Percentiles rank a stretch among this genome's conserved stretches.
These are phyloP conservation scores for Chlorophyllum brunneum DNA, from an alignment of 768 basidiomycete genomes.

Conservation along the genomic window DNA sequence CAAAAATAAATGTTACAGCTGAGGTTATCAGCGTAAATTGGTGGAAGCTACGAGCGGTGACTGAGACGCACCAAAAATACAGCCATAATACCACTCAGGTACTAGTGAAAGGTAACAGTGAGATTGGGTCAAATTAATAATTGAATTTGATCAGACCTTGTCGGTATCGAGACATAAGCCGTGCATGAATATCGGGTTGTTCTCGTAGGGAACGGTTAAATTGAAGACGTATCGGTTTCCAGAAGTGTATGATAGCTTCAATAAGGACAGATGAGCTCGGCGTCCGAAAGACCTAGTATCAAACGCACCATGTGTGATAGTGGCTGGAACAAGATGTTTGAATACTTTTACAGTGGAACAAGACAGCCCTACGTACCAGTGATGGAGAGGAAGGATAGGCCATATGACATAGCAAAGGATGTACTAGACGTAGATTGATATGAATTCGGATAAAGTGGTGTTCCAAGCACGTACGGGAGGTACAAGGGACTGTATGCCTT, in stretches of 20 bases:
- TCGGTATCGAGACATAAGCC: slow-evolving; percentile 54
- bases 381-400: slow-evolving; percentile 59
- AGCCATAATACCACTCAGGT: slow-evolving; percentile 60
- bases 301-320: slow-evolving; percentile 38
- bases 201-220: slow-evolving; percentile 48
- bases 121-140: neutral
- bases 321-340: slow-evolving; percentile 28
- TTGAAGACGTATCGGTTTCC: slow-evolving; percentile 52
- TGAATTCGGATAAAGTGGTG: neutral
- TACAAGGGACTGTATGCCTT: slow-evolving; percentile 44
- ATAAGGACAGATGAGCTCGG: neutral
- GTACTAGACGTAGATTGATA: slow-evolving; percentile 29
- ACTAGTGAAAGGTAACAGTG: slow-evolving; percentile 30
- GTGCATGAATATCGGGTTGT: slow-evolving; percentile 57
- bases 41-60: neutral
- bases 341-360: neutral
- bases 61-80: slow-evolving; percentile 37
- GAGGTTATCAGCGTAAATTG: neutral
- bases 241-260: slow-evolving; percentile 48
- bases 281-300: neutral
- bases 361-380: slow-evolving; percentile 33
- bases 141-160: slow-evolving; percentile 28
- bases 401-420: slow-evolving; percentile 55
- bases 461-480: slow-evolving; percentile 32
- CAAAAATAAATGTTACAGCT: slow-evolving; percentile 57